These are phyloP conservation scores for Proliferodiscus dingleyae DNA, from an alignment of 2,329 filamentous ascomycete genomes.

Conservation along the genomic window DNA sequence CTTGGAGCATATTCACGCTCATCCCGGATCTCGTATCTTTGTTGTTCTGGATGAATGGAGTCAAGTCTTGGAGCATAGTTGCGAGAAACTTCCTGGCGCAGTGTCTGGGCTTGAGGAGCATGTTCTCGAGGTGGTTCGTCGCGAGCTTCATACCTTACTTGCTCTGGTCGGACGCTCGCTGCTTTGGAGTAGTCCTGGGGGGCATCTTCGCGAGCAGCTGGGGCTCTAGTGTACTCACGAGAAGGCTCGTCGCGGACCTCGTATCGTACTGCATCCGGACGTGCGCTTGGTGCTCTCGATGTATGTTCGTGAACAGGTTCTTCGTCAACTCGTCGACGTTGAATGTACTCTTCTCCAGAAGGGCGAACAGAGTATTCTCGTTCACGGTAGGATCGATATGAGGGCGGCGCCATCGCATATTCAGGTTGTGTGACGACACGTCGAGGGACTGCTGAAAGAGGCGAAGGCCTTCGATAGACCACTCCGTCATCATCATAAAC, in stretches of 20 bases:
- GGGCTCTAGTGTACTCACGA: conserved; percentile 35
- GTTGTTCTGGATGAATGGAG: conserved; percentile 35
- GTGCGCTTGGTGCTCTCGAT: conserved; percentile 45
- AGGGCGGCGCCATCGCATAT: conserved; percentile 41
- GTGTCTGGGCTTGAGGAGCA: conserved; percentile 38
- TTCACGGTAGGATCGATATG: conserved; percentile 49
- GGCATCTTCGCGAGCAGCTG: conserved; percentile 44
- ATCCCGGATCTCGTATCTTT: conserved; percentile 21
- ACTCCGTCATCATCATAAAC: conserved; percentile 28
- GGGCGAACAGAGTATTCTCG: conserved; percentile 54
- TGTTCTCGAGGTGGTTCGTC: conserved; percentile 34
- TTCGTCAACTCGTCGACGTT: conserved; percentile 40
- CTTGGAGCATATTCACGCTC: conserved; percentile 33
- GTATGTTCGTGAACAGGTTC: conserved; percentile 48
- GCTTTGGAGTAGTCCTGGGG: conserved; percentile 20
- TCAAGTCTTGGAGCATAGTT: conserved; percentile 29
- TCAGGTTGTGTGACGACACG: conserved; percentile 61
- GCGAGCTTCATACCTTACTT: conserved; percentile 37
- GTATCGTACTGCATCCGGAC: conserved; percentile 45
- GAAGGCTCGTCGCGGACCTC: conserved; percentile 29
- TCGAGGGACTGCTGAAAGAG: conserved; percentile 45
- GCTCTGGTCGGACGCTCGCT: conserved; percentile 53
- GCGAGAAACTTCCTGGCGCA: conserved; percentile 36
- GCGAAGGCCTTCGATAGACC: conserved; percentile 46
- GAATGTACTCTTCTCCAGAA: conserved; percentile 37